These are phyloP conservation scores for Styphnolobium japonicum DNA, from an alignment of 306 rosid species.

Conservation along the genomic window DNA sequence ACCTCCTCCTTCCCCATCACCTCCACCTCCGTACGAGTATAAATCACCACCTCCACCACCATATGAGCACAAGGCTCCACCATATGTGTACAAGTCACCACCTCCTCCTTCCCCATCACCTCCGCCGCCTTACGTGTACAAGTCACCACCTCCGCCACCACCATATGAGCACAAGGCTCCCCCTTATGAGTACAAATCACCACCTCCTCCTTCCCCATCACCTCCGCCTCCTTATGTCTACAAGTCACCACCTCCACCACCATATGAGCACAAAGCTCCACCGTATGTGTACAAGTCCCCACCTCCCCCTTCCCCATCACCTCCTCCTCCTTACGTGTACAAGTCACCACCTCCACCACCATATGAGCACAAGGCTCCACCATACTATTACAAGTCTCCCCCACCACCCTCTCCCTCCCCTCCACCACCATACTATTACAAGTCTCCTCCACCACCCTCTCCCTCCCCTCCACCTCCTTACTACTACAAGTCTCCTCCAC, in stretches of 20 bases:
- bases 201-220: constrained; percentile 40
- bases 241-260: constrained; percentile 35
- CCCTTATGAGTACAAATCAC: constrained; percentile 35
- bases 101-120: constrained; percentile 48
- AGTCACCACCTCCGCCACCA: constrained; percentile 8
- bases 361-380: constrained; percentile 12
- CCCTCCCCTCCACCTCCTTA: background rate
- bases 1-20: constrained; percentile 4
- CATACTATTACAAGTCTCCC: constrained; percentile 34
- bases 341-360: background rate
- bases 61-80: constrained; percentile 34
- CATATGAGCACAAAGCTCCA: too few species aligned
- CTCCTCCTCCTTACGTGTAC: background rate
- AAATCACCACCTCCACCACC: constrained; percentile 40
- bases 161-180: constrained; percentile 37
- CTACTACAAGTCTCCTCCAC: constrained; percentile 6
- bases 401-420: constrained; percentile 27
- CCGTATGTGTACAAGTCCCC: constrained; percentile 33
- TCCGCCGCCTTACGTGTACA: constrained; percentile 33
- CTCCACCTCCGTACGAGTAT: constrained; percentile 17
- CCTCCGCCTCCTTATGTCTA: constrained; percentile 30
- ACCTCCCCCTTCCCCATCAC: background rate
- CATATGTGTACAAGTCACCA: constrained; percentile 39
- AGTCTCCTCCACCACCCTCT: background rate
- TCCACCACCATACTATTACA: constrained; percentile 2